Base-by-base conservation (phyloP, 306 rosid species). In the Medicago ruthenica region DNA sequence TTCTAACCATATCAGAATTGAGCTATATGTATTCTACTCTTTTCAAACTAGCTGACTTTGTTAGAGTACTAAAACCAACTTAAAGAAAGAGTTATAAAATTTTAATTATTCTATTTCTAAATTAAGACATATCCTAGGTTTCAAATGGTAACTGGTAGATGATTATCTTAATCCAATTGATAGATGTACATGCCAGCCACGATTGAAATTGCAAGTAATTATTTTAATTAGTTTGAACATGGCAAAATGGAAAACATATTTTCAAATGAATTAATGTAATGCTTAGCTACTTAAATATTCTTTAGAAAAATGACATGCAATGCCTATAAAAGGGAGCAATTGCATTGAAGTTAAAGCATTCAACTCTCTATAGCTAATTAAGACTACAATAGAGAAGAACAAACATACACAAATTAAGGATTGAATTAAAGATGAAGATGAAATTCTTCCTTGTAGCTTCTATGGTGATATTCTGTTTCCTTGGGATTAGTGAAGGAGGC, bases 401-500 rank as follows among this genome's bases (percentile, higher is more conserved):
- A 14, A 0, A 42, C 10, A 0, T 0, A 68, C 1, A 67, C 7
- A 9, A 17, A 44, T 12, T 44, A 22, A 69, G 34, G 41, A 44
- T 22, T 14, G 8, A 13, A 0, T 21, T 44, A 31, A 80, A 62
- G 6, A 85, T 82, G 81, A 85, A 75, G 81, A 58, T 58, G 20
- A 69, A 5, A 2, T 21, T 15, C 12, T 74, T 80, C 45, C 16
- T 76, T 7, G 79, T 80, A 24, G 83, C 57, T 36, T 85, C 80
- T 57, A 8, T 73, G 70, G 61, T 77, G 2, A 10, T 79, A 24
- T 51, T 72, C 4, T 55, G 73, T 37, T 21, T 74, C 50, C 22
- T 82, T 76, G 86, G 53, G 53, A 67, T 74, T 39, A 84, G 83
- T 57, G 75, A 77, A 55, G 88, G 85, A 37, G 86, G 80, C 50